Evolutionary conservation across 805 yeast species (phyloP).

Genomic region (Saccharomycopsis javanensis): DNA sequence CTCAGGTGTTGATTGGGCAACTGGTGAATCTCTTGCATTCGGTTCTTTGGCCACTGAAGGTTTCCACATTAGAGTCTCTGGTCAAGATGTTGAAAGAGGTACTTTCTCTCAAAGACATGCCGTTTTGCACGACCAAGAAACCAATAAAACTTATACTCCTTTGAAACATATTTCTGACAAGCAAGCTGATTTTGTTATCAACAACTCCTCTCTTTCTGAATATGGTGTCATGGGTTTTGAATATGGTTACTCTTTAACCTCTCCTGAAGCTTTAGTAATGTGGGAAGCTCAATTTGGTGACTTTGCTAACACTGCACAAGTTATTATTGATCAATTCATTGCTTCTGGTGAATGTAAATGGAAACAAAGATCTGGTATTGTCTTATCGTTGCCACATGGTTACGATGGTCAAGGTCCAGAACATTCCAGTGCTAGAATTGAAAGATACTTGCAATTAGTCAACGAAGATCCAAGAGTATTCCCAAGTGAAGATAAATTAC

Average conservation of each 20-base stretch:
- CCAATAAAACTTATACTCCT: constrained; percentile 78
- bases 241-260: constrained; percentile 95
- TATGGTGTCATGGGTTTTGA: constrained; percentile 99
- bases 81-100: constrained; percentile 99
- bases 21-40: constrained; percentile 98
- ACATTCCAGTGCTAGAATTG: constrained; percentile 96
- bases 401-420: constrained; percentile 99
- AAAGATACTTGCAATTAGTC: constrained; percentile 90
- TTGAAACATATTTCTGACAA: constrained; percentile 66
- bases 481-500: constrained; percentile 84
- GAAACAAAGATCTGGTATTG: constrained; percentile 97
- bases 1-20: constrained; percentile 96
- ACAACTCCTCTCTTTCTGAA: constrained; percentile 94
- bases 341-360: constrained; percentile 97
- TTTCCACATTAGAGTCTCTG: constrained; percentile 91
- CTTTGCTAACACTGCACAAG: constrained; percentile 99
- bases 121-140: constrained; percentile 89
- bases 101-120: constrained; percentile 99
- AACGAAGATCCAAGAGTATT: constrained; percentile 91
- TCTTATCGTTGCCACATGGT: constrained; percentile 95
- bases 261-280: constrained; percentile 92
- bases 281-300: constrained; percentile 99
- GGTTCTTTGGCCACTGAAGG: constrained; percentile 92
- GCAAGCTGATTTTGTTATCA: constrained; percentile 79
- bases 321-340: constrained; percentile 90